These are phyloP conservation scores for Solanum hybrid DNA, from an alignment of 305 asterid species.

Conservation along the genomic window DNA sequence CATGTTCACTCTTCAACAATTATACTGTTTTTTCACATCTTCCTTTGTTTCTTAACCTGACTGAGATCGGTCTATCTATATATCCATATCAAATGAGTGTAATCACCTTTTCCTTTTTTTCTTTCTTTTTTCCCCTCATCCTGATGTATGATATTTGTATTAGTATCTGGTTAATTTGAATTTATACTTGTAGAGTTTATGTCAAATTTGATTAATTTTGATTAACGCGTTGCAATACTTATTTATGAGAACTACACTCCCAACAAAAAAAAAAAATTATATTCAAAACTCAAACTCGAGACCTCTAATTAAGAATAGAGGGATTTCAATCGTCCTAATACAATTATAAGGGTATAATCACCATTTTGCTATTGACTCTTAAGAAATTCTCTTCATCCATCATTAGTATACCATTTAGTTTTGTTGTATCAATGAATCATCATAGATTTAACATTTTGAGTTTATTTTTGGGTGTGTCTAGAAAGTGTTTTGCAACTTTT, in stretches of 20 bases:
- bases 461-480: neutral
- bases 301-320: neutral
- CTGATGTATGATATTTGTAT: no score
- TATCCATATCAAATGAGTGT: neutral
- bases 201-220: no score
- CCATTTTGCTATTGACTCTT: neutral
- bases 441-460: neutral
- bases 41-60: conserved; percentile 5
- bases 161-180: neutral
- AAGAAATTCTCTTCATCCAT: neutral
- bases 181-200: neutral
- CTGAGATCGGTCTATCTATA: conserved; percentile 1
- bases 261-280: no score
- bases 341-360: neutral
- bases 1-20: neutral
- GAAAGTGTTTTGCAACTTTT: neutral
- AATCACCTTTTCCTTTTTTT: neutral
- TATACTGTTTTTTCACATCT: neutral
- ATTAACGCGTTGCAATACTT: neutral
- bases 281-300: neutral
- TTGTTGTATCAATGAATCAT: neutral
- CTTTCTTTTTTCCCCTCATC: no score
- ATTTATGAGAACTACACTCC: neutral
- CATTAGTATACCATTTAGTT: neutral
- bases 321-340: neutral